Base-by-base conservation (phyloP, 2,329 filamentous ascomycete genomes). In the Stagonosporopsis tanaceti region DNA sequence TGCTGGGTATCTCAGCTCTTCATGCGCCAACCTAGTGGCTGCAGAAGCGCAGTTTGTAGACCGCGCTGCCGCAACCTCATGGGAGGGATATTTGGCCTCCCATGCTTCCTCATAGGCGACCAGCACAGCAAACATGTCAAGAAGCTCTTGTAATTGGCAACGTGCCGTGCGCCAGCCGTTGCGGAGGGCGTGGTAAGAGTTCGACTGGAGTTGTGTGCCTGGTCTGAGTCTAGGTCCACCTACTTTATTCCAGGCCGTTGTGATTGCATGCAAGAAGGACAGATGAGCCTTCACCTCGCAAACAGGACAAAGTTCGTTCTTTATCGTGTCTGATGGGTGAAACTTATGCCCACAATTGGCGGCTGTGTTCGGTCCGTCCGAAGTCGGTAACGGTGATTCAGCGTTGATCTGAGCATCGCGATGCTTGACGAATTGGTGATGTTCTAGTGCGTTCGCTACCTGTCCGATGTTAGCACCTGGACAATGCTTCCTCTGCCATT, bases 251-350 rank as follows among this genome's bases (percentile, higher is more conserved):
- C 47, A 51, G 8, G 41, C 41, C 3, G 41, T n/a, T 11, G n/a
- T 28, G n/a, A 56, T 47, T 9, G 35, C 28, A 20, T 42, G 12
- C 4, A 56, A 39, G 41, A 47, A 50, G 22, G 15, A 34, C 0
- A 56, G 35, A 35, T 56, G 47, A 20, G 35, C 47, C 3, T 30
- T 39, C 11, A 42, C 35, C 27, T 50, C 47, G 28, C 53, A 51
- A 8, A 56, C 37, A 6, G 41, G 53, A 12, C 41, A 51, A 4
- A 56, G 28, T 6, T 46, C n/a, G 24, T 28, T 27, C 2, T 25
- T 5, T 2, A 37, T 24, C 14, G 17, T 17, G 28, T 51, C 28
- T 8, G 50, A 40, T 4, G 42, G 25, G 28, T 47, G 42, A 17
- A 22, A 12, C 1, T 22, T 27, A 35, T 53, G 42, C 6, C 42